Evolutionary conservation across 306 rosid genomes (phyloP).

Genomic region (Begonia peltatifolia): DNA sequence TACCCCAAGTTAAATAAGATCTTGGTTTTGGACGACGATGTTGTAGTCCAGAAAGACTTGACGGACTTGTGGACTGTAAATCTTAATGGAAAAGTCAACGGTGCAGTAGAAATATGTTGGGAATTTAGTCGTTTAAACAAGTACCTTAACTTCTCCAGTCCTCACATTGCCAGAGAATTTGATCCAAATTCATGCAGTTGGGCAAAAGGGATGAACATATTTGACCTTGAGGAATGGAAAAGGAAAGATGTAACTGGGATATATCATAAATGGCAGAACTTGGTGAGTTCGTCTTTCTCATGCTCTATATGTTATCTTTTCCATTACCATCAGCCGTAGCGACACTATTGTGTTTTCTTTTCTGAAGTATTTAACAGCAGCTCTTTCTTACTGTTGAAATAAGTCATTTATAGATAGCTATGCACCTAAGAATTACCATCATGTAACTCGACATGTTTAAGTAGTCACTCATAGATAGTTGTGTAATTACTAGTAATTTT

Average conservation of each 20-base stretch:
- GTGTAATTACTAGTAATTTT: no score
- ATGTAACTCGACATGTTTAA: no score
- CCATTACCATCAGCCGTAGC: not conserved
- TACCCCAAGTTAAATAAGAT: slow-evolving; percentile 86
- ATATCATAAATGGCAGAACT: slow-evolving; percentile 97
- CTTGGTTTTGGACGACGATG: slow-evolving; percentile 90
- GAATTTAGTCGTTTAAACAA: slow-evolving; percentile 86
- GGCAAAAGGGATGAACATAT: slow-evolving; percentile 96
- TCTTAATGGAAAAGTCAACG: slow-evolving; percentile 84
- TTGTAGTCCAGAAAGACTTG: slow-evolving; percentile 96
- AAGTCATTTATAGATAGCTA: slow-evolving; percentile 1
- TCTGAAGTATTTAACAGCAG: not conserved
- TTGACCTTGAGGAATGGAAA: slow-evolving; percentile 91
- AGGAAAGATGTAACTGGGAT: slow-evolving; percentile 78
- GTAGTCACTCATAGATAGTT: no score
- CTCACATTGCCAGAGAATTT: slow-evolving; percentile 74
- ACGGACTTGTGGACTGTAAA: slow-evolving; percentile 64
- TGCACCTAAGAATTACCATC: no score
- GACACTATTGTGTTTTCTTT: not conserved
- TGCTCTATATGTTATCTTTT: slow-evolving; percentile 1
- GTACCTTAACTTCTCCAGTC: slow-evolving; percentile 82
- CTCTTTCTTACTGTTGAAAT: not conserved
- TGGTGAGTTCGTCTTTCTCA: slow-evolving; percentile 46
- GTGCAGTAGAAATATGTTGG: slow-evolving; percentile 96
- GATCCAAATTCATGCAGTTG: slow-evolving; percentile 94